phyloP scores from a whole-genome alignment of 2,329 filamentous ascomycete species.

The Diaporthe sp. region DNA sequence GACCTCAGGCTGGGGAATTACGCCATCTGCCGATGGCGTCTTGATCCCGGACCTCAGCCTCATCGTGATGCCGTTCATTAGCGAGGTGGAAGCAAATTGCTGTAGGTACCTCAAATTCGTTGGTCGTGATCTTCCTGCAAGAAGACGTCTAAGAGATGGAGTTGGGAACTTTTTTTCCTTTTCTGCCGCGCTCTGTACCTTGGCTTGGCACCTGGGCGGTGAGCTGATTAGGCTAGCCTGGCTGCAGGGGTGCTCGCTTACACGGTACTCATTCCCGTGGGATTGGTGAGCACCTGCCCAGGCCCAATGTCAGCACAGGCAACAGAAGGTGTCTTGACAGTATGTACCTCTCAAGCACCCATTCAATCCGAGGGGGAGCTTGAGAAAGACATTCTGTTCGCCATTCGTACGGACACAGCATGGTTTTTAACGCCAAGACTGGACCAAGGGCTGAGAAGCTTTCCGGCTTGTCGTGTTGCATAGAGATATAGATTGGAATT shows the following conservation, averaged over 20 bases:
- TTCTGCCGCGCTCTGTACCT: constrained; percentile 36
- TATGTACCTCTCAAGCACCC: background rate
- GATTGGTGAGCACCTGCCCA: background rate
- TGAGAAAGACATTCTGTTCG: background rate
- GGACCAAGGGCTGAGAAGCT: background rate
- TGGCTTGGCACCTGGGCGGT: constrained; percentile 30
- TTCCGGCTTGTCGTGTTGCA: background rate
- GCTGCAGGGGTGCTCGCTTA: constrained; percentile 17
- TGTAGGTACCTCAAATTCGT: background rate
- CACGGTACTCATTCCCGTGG: background rate
- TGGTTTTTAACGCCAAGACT: background rate
- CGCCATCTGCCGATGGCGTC: constrained; percentile 40
- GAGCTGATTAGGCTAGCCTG: constrained; percentile 2
- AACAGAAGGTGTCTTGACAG: background rate
- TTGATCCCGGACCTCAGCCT: constrained; percentile 41
- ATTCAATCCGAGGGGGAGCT: background rate
- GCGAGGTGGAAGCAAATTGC: constrained; percentile 14
- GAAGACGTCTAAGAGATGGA: background rate
- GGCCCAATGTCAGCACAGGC: background rate
- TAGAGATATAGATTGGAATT: background rate
- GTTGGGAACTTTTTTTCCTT: constrained; percentile 43
- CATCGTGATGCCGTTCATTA: constrained; percentile 36
- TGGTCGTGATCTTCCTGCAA: background rate
- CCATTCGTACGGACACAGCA: background rate
- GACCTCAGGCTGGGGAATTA: constrained; percentile 28